These are phyloP conservation scores for Trichoderma erinaceum DNA, from an alignment of 495 filamentous ascomycete species.

Conservation along the genomic window DNA sequence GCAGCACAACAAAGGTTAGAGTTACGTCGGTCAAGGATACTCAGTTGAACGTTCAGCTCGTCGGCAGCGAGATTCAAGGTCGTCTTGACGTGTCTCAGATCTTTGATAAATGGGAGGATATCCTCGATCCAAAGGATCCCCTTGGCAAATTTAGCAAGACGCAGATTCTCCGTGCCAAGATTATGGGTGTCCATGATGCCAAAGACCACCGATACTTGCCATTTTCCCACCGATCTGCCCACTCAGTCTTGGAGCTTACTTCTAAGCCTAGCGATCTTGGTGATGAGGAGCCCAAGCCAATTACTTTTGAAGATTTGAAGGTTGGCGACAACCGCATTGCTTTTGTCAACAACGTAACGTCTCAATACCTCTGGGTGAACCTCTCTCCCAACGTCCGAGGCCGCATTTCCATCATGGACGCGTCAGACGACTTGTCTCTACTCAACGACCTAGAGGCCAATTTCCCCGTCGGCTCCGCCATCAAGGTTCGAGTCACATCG, in stretches of 20 bases:
- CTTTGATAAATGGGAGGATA: constrained; percentile 81
- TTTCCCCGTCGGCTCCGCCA: constrained; percentile 82
- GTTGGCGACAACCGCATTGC: constrained; percentile 64
- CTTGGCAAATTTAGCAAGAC: constrained; percentile 64
- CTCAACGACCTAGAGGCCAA: constrained; percentile 68
- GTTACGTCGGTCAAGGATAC: constrained; percentile 77
- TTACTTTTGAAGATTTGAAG: constrained; percentile 69
- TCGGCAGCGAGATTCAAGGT: constrained; percentile 78
- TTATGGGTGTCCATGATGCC: constrained; percentile 85
- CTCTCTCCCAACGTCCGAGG: constrained; percentile 87
- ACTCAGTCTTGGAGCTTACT: constrained; percentile 84
- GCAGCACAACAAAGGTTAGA: constrained; percentile 70
- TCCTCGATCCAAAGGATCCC: constrained; percentile 73
- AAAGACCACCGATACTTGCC: constrained; percentile 87
- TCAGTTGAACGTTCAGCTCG: constrained; percentile 84
- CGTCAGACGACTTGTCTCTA: constrained; percentile 75
- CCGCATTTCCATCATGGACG: constrained; percentile 69
- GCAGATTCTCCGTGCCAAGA: constrained; percentile 62
- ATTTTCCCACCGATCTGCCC: constrained; percentile 74
- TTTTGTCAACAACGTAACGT: constrained; percentile 81
- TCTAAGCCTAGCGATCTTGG: constrained; percentile 64
- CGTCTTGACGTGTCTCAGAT: constrained; percentile 85
- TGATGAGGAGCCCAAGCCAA: constrained; percentile 39
- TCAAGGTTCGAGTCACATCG: constrained; percentile 67
- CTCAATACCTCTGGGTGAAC: constrained; percentile 79